Percentiles rank a stretch among this genome's conserved stretches.
Evolutionary conservation across 257 asterid genomes (phyloP).

Genomic region (Paulownia fortunei): DNA sequence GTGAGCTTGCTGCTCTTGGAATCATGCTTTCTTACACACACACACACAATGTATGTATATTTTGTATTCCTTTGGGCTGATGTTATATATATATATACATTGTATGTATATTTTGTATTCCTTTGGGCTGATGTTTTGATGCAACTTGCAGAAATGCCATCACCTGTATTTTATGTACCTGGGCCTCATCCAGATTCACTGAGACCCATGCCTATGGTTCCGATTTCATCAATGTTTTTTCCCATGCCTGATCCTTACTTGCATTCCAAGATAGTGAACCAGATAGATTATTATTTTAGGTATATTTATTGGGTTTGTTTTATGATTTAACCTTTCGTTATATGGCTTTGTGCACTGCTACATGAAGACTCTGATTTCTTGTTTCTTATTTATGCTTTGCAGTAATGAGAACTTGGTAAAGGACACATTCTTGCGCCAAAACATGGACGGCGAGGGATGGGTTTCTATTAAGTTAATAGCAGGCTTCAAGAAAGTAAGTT

Average conservation of each 20-base stretch:
- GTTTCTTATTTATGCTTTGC: conserved; percentile 27
- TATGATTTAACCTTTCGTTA: background rate
- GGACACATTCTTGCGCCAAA: conserved; percentile 63
- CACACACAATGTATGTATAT: too few species aligned
- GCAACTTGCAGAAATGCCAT: conserved; percentile 55
- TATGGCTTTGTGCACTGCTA: too few species aligned
- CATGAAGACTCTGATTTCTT: background rate
- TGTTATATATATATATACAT: conserved; percentile 9
- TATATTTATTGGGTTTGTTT: conserved; percentile 21
- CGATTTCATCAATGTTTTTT: conserved; percentile 44
- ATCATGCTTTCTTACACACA: too few species aligned
- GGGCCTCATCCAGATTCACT: conserved; percentile 59
- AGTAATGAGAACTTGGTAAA: conserved; percentile 70
- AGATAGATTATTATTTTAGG: conserved; percentile 85
- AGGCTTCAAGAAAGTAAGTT: conserved; percentile 64
- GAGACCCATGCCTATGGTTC: conserved; percentile 59
- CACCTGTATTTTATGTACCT: conserved; percentile 51
- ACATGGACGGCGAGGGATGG: conserved; percentile 81
- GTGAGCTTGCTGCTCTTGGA: too few species aligned
- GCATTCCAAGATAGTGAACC: conserved; percentile 57
- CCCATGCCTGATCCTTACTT: conserved; percentile 60
- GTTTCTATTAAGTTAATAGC: conserved; percentile 70
- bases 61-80: conserved; percentile 18
- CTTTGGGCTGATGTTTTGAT: conserved; percentile 28
- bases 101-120: background rate